Base-by-base conservation (phyloP, 2,329 filamentous ascomycete species). In the Cytospora schulzeri region DNA sequence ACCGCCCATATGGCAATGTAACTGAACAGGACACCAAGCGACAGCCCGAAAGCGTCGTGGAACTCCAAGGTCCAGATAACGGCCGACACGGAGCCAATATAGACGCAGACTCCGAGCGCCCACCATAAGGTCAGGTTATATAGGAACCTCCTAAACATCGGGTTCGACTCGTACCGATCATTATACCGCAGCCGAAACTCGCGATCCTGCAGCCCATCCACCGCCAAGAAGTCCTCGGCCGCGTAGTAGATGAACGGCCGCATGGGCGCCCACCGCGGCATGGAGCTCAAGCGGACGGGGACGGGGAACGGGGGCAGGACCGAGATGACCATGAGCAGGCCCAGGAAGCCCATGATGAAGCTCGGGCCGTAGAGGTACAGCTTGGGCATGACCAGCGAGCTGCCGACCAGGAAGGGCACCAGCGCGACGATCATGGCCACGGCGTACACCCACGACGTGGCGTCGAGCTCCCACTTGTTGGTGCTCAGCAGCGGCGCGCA, bases 121-220 rank as follows among this genome's bases (percentile, higher is more conserved):
- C 65, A 66, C 65, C 65, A 66, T 19, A 66, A 26, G 29, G 65
- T 66, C 65, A 66, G 28, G 58, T 66, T 64, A 24, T 64, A 64
- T 15, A 66, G 57, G 57, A 66, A 64, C 45, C 56, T 60, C 29
- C 63, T 33, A 11, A 66, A 66, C 65, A 66, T 62, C 15, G 59
- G 59, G 9, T 64, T 64, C 5, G 50, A n/a, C 14, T 58, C 65
- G 50, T 66, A 66, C 2, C 65, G 65, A 14, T 66, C 57, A n/a
- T 64, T 66, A 24, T 62, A 66, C 12, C 65, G 31, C 31, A 29
- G 41, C 15, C 65, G 58, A 15, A 65, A 66, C 38, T 66, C 65
- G 15, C 60, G 63, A 29, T 66, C 63, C 62, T 66, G 65, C 57
- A 64, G 60, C 22, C 65, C 65, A 14, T 66, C 65, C 7, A 66